A percentile compares a stretch with the other conserved stretches of the same genome.
These are phyloP conservation scores for Tylopilus subfusipes DNA, from an alignment of 768 basidiomycete species.

Conservation along the genomic window DNA sequence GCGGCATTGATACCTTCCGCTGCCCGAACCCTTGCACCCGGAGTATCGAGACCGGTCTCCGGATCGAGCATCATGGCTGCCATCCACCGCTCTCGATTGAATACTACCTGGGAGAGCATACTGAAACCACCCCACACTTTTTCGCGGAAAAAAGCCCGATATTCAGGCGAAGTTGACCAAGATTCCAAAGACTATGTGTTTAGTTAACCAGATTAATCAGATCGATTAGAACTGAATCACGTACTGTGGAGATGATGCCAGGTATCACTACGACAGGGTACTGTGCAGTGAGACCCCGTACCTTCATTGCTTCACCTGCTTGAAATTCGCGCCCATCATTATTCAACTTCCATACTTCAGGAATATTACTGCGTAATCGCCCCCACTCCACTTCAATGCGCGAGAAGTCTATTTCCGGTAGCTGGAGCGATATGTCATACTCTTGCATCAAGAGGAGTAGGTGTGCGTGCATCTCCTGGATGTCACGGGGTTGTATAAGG, in stretches of 20 bases:
- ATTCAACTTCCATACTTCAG: slow-evolving; percentile 79
- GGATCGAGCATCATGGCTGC: slow-evolving; percentile 87
- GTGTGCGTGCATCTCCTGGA: slow-evolving; percentile 66
- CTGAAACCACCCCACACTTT: slow-evolving; percentile 76
- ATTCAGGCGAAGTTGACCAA: slow-evolving; percentile 87
- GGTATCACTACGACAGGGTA: slow-evolving; percentile 86
- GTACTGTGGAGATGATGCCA: slow-evolving; percentile 83
- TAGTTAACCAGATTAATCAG: background rate
- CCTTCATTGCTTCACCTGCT: slow-evolving; percentile 66
- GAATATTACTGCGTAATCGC: slow-evolving; percentile 61
- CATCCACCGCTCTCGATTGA: slow-evolving; percentile 89
- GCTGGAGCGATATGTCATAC: slow-evolving; percentile 61
- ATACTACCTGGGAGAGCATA: slow-evolving; percentile 80
- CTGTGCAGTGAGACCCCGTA: slow-evolving; percentile 60
- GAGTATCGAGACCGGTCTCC: slow-evolving; percentile 85
- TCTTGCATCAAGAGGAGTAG: slow-evolving; percentile 63
- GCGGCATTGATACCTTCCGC: slow-evolving; percentile 92
- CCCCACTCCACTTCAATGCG: slow-evolving; percentile 72
- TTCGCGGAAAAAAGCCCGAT: slow-evolving; percentile 88
- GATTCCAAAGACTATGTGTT: slow-evolving; percentile 73
- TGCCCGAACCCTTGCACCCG: slow-evolving; percentile 80
- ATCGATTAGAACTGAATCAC: slow-evolving; percentile 18
- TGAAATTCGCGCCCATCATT: slow-evolving; percentile 78
- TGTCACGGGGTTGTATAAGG: slow-evolving; percentile 62
- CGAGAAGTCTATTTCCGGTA: slow-evolving; percentile 65